Base-by-base conservation (phyloP, 257 asterid species). In the Primulina eburnea region DNA sequence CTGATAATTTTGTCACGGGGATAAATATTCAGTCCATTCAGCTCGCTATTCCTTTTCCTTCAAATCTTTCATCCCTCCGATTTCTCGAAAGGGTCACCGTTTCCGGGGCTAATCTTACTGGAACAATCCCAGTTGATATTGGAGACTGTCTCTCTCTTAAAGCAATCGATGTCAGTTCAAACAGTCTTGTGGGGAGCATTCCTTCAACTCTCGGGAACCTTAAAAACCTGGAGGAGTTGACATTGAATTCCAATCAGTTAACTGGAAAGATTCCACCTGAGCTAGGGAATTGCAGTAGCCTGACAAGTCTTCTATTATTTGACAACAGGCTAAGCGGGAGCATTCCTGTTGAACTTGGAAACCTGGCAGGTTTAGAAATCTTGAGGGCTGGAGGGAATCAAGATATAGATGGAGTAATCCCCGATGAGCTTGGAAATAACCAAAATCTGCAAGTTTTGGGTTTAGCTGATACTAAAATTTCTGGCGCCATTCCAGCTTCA, bases 321-420 rank as follows among this genome's bases (percentile, higher is more conserved):
- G 96, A 88, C 76, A 88, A 88, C 81, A 75, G 71, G 81, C 75
- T 88, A 8, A 82, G 85, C 65, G 96, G 96, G 32, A 75, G 34
- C 59, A 68, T 89, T 29, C 93, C 93, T 1, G 65, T 33, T 18
- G 90, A 82, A 29, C 69, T 87, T 0, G 96, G 91, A 53, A 80
- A 83, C 38, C 77, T 89, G 64, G 60, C 75, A 18, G 35, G 28
- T 6, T 68, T 89, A 62, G 88, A 85, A 74, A 75, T 69, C 38
- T 43, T 89, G 24, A 73, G 93, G 66, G 89, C 83, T 9, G 96
- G 93, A 18, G 96, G 96, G 71, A 89, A 89, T 70, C 83, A 82
- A 74, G 91, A 82, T n/a, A 80, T 89, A 57, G 67, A 74, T 8
- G 96, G 96, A 4, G 69, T 80, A 71, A 85, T 89, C 16, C 96